Evolutionary conservation across 768 basidiomycete genomes (phyloP).

Genomic region (Kwoniella europaea): DNA sequence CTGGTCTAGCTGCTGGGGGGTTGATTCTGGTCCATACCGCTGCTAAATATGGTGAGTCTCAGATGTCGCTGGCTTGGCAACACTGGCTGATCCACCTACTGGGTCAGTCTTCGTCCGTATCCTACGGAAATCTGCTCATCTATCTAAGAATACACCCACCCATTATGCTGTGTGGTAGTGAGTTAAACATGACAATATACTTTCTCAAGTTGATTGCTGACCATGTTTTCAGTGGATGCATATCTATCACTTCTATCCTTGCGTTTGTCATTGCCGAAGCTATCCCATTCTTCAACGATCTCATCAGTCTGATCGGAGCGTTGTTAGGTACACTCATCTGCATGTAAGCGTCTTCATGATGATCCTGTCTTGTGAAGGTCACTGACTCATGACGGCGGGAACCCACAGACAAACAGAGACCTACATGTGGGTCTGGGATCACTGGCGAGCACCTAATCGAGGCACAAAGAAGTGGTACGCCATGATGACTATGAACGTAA

Average conservation of each 20-base stretch:
- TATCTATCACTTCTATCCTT: slow-evolving; percentile 37
- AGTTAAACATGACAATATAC: slow-evolving; percentile 18
- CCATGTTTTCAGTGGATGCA: slow-evolving; percentile 32
- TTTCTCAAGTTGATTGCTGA: not conserved
- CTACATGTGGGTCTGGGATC: slow-evolving; percentile 53
- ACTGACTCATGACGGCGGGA: not conserved
- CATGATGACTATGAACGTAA: slow-evolving; percentile 13
- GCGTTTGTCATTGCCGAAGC: slow-evolving; percentile 47
- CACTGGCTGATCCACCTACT: not conserved
- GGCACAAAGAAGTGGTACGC: slow-evolving; percentile 3
- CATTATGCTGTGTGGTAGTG: slow-evolving; percentile 47
- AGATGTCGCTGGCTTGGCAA: too few relatives aligned
- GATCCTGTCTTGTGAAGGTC: too few relatives aligned
- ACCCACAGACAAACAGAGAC: slow-evolving; percentile 34
- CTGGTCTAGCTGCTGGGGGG: slow-evolving; percentile 39
- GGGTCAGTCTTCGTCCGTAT: slow-evolving; percentile 42
- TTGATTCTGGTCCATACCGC: slow-evolving; percentile 36
- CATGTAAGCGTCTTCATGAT: slow-evolving; percentile 25
- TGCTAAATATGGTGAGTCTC: slow-evolving; percentile 9
- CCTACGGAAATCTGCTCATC: slow-evolving; percentile 38
- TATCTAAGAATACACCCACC: slow-evolving; percentile 33
- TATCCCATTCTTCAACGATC: slow-evolving; percentile 52
- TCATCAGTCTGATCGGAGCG: slow-evolving; percentile 46
- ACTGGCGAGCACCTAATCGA: slow-evolving; percentile 20
- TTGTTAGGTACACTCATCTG: slow-evolving; percentile 47